Conservation (phyloP, 140 eudicot species). For the Anethum foeniculum region DNA sequence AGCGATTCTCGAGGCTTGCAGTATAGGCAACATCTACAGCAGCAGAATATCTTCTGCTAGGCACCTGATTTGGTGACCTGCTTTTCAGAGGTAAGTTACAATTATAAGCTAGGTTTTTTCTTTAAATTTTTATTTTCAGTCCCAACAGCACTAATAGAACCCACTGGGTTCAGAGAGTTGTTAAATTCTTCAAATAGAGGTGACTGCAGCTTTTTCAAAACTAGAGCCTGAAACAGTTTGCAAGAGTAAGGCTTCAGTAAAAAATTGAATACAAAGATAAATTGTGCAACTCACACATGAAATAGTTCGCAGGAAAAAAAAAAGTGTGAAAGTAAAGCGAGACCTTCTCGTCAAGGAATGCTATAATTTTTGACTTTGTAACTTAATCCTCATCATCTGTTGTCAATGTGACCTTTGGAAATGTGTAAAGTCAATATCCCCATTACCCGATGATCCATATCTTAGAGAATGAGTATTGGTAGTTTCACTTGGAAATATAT, state of each 20-base stretch:
- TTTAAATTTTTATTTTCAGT: constrained; percentile 40
- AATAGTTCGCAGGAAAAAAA: not conserved
- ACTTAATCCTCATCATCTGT: constrained; percentile 81
- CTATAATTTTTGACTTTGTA: constrained; percentile 82
- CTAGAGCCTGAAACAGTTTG: constrained; percentile 59
- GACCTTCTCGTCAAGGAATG: constrained; percentile 65
- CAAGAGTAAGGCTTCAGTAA: not conserved
- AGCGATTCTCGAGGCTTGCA: constrained; percentile 44
- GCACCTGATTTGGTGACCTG: constrained; percentile 55
- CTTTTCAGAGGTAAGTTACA: constrained; percentile 75
- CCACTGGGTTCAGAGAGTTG: constrained; percentile 61
- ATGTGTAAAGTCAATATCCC: constrained; percentile 49
- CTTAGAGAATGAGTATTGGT: constrained; percentile 24
- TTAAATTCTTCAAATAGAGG: constrained; percentile 85
- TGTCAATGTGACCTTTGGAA: constrained; percentile 55
- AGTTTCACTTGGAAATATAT: constrained; percentile 30
- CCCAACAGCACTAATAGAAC: constrained; percentile 36
- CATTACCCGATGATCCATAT: constrained; percentile 32
- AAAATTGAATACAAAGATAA: not conserved
- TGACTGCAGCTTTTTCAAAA: constrained; percentile 86
- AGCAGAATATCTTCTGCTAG: constrained; percentile 69
- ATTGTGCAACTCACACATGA: not conserved
- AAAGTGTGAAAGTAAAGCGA: not conserved
- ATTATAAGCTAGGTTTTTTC: constrained; percentile 47
- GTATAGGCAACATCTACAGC: constrained; percentile 50